These are phyloP conservation scores for Hypomontagnella submonticulosa DNA, from an alignment of 495 filamentous ascomycete species.

Conservation along the genomic window DNA sequence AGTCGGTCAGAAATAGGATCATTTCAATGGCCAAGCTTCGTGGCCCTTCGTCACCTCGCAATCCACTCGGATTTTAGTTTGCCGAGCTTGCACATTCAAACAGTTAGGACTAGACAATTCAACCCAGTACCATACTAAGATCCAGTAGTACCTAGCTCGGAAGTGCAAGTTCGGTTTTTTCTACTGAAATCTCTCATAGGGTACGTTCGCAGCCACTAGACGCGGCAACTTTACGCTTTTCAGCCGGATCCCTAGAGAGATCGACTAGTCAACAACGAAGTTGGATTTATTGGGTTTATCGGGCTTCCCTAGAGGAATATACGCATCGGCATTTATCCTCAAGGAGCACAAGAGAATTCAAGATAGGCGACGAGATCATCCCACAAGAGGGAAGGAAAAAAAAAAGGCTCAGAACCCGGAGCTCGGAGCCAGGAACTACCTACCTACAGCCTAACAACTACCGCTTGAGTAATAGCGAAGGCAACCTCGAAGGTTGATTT, in stretches of 20 bases:
- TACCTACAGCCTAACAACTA: no score
- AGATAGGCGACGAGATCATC: not conserved
- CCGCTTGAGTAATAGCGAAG: not conserved
- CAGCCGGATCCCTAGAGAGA: constrained; percentile 6
- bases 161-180: constrained; percentile 15
- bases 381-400: constrained; percentile 4
- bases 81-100: constrained; percentile 23
- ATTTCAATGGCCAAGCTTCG: constrained; percentile 25
- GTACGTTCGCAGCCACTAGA: constrained; percentile 4
- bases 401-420: constrained; percentile 13
- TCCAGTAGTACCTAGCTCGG: constrained; percentile 20
- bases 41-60: constrained; percentile 18
- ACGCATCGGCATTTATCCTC: constrained; percentile 14
- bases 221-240: constrained; percentile 9
- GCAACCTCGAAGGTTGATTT: constrained; percentile 2
- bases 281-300: constrained; percentile 5
- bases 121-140: constrained; percentile 12
- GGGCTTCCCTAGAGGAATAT: constrained; percentile 10
- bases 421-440: no score
- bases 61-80: constrained; percentile 26
- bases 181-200: no score
- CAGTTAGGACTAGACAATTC: constrained; percentile 18
- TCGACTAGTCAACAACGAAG: constrained; percentile 2
- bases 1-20: constrained; percentile 35
- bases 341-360: constrained; percentile 1